phyloP scores from a whole-genome alignment of 1,284 basidiomycete species.

The Erythrobasidium hasegawianum region DNA sequence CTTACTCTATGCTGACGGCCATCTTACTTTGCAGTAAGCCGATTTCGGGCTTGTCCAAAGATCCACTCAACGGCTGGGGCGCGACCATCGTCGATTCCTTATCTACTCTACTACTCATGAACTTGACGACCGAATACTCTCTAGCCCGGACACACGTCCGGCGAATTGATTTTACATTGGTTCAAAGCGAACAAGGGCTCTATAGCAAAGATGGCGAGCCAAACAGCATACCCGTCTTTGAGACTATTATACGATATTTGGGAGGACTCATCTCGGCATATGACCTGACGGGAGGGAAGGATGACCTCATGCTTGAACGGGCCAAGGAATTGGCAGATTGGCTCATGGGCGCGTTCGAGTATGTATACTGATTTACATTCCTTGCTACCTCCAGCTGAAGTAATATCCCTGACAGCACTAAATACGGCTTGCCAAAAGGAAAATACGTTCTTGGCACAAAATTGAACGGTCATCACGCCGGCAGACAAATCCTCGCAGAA shows the following conservation, averaged over 20 bases:
- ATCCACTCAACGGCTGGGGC: constrained; percentile 70
- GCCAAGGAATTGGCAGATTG: constrained; percentile 69
- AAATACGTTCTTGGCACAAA: constrained; percentile 50
- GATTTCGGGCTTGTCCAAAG: constrained; percentile 49
- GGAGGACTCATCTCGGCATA: constrained; percentile 77
- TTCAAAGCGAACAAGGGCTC: constrained; percentile 8
- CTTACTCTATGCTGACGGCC: not conserved
- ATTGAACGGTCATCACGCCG: constrained; percentile 36
- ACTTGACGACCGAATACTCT: constrained; percentile 68
- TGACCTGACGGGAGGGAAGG: constrained; percentile 62
- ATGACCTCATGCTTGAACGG: constrained; percentile 58
- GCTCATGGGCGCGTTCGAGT: constrained; percentile 55
- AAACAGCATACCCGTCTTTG: constrained; percentile 62
- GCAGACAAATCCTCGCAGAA: constrained; percentile 45
- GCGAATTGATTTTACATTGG: constrained; percentile 53
- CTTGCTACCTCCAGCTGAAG: not conserved
- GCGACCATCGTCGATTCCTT: constrained; percentile 70
- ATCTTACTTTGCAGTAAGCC: constrained; percentile 45
- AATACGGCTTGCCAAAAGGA: constrained; percentile 52
- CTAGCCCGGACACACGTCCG: constrained; percentile 68
- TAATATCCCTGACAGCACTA: constrained; percentile 46
- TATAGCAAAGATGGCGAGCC: constrained; percentile 1
- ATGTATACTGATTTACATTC: not conserved
- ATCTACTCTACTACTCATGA: constrained; percentile 70
- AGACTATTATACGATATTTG: constrained; percentile 84